Percentiles rank a stretch among this genome's conserved stretches.
Evolutionary conservation across 306 rosid genomes (phyloP).

Genomic region (Betula pendula): DNA sequence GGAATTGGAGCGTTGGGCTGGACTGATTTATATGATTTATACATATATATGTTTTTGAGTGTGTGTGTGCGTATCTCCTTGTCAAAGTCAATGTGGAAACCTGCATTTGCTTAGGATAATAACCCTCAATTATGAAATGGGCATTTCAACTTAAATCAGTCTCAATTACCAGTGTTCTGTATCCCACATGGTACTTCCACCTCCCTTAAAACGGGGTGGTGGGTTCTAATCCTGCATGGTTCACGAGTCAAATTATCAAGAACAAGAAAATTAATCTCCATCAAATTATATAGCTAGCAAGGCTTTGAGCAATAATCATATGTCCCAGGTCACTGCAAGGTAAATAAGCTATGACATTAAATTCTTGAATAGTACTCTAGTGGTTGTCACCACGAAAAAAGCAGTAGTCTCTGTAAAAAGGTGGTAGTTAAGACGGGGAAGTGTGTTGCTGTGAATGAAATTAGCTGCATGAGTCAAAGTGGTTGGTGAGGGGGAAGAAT

Average conservation of each 20-base stretch:
- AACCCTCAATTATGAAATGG: neutral
- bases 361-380: neutral
- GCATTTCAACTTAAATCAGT: no score
- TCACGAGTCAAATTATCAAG: neutral
- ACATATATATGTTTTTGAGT: neutral
- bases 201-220: neutral
- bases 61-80: neutral
- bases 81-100: neutral
- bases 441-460: neutral
- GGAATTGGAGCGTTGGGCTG: neutral
- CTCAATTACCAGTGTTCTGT: no score
- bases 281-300: neutral
- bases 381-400: neutral
- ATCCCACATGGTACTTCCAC: neutral
- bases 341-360: neutral
- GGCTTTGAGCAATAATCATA: neutral
- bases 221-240: neutral
- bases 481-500: neutral
- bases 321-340: neutral
- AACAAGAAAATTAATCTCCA: neutral
- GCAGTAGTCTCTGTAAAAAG: neutral
- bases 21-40: neutral
- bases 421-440: neutral
- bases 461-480: conserved; percentile 3
- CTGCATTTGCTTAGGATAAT: neutral